Percentiles rank a stretch among this genome's conserved stretches.
phyloP scores from a whole-genome alignment of 2,329 filamentous ascomycete species.

The Fusarium armeniacum region DNA sequence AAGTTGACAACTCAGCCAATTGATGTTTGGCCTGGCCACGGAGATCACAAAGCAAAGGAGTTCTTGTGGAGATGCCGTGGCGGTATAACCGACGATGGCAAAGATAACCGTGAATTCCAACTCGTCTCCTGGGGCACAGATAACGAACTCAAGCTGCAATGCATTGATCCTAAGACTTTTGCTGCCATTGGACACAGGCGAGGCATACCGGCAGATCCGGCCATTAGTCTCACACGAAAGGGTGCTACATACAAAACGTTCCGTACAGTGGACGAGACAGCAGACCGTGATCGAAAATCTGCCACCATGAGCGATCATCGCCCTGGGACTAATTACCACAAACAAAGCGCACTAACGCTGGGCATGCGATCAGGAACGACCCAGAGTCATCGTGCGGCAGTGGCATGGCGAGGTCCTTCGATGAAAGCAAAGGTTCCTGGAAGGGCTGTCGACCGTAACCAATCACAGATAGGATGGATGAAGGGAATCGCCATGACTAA shows the following conservation, averaged over 20 bases:
- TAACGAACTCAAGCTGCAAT: constrained; percentile 83
- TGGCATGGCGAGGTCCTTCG: constrained; percentile 68
- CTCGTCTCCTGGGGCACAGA: constrained; percentile 94
- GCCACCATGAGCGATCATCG: constrained; percentile 74
- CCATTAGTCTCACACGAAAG: constrained; percentile 81
- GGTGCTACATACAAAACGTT: constrained; percentile 90
- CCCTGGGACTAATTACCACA: constrained; percentile 60
- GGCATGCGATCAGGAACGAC: constrained; percentile 58
- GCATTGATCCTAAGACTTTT: constrained; percentile 74
- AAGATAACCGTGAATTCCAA: constrained; percentile 90
- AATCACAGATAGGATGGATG: constrained; percentile 77
- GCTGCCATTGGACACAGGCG: constrained; percentile 79
- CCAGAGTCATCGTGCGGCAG: constrained; percentile 50
- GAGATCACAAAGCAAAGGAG: constrained; percentile 82
- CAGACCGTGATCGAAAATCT: constrained; percentile 69
- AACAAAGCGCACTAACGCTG: constrained; percentile 60
- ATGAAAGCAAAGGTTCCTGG: constrained; percentile 69
- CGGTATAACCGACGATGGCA: constrained; percentile 71
- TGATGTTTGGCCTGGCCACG: constrained; percentile 72
- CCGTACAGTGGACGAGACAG: constrained; percentile 75
- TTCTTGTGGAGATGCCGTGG: constrained; percentile 91
- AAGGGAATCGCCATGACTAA: constrained; percentile 76
- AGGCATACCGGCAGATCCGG: constrained; percentile 73
- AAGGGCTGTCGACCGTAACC: constrained; percentile 62
- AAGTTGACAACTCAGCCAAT: constrained; percentile 65